phyloP scores from a whole-genome alignment of 2,329 filamentous ascomycete species.

The Mycosphaerella arachidis region DNA sequence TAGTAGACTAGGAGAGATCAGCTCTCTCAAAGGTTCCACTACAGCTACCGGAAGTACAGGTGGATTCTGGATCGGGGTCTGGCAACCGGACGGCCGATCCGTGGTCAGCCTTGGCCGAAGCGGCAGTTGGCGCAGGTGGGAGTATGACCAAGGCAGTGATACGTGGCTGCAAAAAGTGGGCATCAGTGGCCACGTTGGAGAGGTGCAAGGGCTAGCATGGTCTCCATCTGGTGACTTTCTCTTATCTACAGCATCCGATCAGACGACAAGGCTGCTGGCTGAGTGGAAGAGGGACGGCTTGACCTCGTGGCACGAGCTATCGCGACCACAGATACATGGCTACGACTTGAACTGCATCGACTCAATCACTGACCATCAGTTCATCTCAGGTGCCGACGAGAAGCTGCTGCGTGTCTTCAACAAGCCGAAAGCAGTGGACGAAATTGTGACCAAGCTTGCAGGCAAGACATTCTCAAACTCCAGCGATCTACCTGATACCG shows the following conservation, averaged over 20 bases:
- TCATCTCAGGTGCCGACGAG: slow-evolving; percentile 93
- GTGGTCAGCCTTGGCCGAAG: slow-evolving; percentile 84
- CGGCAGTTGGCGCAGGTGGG: slow-evolving; percentile 89
- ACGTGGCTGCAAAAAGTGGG: slow-evolving; percentile 73
- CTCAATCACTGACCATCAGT: slow-evolving; percentile 65
- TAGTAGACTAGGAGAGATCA: slow-evolving; percentile 86
- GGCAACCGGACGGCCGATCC: slow-evolving; percentile 71
- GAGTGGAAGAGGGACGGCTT: slow-evolving; percentile 59
- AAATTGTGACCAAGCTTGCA: slow-evolving; percentile 44
- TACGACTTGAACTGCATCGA: slow-evolving; percentile 97
- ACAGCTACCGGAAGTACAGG: slow-evolving; percentile 94
- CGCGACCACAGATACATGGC: slow-evolving; percentile 92
- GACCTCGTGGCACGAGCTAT: slow-evolving; percentile 88
- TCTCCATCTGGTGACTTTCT: slow-evolving; percentile 76
- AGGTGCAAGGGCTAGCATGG: slow-evolving; percentile 82
- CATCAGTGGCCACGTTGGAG: slow-evolving; percentile 76
- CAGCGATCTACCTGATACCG: slow-evolving; percentile 67
- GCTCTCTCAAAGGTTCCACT: slow-evolving; percentile 88
- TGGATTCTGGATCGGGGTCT: slow-evolving; percentile 93
- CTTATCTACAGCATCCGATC: slow-evolving; percentile 83
- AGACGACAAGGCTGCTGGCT: slow-evolving; percentile 84
- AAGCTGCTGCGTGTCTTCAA: slow-evolving; percentile 96
- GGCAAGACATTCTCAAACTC: slow-evolving; percentile 16
- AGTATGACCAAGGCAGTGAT: slow-evolving; percentile 55
- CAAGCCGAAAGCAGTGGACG: slow-evolving; percentile 77